Evolutionary conservation across 768 basidiomycete species (phyloP).

Genomic region (Clitopilus passeckerianus): DNA sequence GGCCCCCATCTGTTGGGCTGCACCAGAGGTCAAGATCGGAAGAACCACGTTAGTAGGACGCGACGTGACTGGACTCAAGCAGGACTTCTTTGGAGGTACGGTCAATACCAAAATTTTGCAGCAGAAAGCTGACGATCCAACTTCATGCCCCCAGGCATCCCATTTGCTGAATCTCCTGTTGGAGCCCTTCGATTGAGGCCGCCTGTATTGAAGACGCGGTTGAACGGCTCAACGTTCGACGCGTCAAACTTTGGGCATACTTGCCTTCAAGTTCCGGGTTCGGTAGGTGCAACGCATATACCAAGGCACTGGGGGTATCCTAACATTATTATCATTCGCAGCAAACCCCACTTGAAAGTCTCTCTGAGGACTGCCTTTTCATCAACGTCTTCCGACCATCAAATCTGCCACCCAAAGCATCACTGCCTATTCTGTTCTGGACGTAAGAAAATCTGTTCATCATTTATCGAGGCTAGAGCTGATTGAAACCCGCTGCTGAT

Average conservation of each 20-base stretch:
- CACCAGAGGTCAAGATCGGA: conserved; percentile 7
- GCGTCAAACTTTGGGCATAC: conserved; percentile 21
- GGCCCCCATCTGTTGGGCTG: background rate
- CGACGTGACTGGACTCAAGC: conserved; percentile 7
- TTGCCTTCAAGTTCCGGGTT: conserved; percentile 21
- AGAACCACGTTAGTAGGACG: conserved; percentile 4
- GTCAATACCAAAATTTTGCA: background rate
- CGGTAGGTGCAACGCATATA: background rate
- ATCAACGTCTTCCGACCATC: conserved; percentile 53
- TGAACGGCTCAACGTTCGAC: conserved; percentile 17
- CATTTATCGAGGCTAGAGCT: background rate
- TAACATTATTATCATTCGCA: conserved; percentile 4
- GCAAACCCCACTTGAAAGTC: conserved; percentile 14
- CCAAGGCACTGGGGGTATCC: conserved; percentile 6
- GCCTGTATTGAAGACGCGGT: conserved; percentile 18
- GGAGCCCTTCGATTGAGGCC: conserved; percentile 22
- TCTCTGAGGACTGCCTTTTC: conserved; percentile 56
- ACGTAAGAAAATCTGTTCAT: conserved; percentile 18
- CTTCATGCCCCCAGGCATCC: conserved; percentile 12
- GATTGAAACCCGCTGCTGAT: background rate
- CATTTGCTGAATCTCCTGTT: conserved; percentile 24
- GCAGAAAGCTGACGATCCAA: background rate
- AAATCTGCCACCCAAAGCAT: conserved; percentile 18
- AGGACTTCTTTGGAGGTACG: conserved; percentile 13
- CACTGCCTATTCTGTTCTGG: conserved; percentile 38